Evolutionary conservation across 352 stramenopile species (phyloP).

Genomic region (Phytophthora capsici): DNA sequence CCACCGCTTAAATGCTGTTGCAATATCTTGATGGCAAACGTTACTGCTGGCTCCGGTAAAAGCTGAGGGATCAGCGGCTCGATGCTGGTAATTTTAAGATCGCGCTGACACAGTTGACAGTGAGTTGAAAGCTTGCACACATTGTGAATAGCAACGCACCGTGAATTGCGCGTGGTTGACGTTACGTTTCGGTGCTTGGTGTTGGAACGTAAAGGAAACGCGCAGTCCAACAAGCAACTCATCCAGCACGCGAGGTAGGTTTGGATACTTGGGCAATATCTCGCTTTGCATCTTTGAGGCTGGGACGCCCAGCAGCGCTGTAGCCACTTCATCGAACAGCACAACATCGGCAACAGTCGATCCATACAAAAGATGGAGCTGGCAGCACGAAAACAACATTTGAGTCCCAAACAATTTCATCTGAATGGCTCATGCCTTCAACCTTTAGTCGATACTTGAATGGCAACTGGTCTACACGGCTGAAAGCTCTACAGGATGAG

Average conservation of each 20-base stretch:
- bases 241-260: slow-evolving; percentile 49
- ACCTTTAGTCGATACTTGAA: slow-evolving; percentile 33
- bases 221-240: slow-evolving; percentile 59
- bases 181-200: slow-evolving; percentile 23
- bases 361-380: slow-evolving; percentile 53
- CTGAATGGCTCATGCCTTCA: no score
- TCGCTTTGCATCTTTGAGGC: slow-evolving; percentile 37
- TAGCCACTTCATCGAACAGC: slow-evolving; percentile 58
- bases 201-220: slow-evolving; percentile 58
- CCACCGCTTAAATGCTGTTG: background rate
- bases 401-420: background rate
- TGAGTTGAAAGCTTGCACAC: background rate
- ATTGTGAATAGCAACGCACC: slow-evolving; percentile 22
- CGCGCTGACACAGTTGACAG: slow-evolving; percentile 30
- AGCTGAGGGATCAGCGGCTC: slow-evolving; percentile 48
- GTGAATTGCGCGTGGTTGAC: slow-evolving; percentile 36
- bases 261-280: slow-evolving; percentile 45
- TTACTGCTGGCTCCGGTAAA: slow-evolving; percentile 48
- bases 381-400: background rate
- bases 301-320: slow-evolving; percentile 43
- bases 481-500: slow-evolving; percentile 30
- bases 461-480: background rate
- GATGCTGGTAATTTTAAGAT: slow-evolving; percentile 59
- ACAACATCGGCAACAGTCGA: slow-evolving; percentile 43
- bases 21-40: slow-evolving; percentile 47